Percentiles rank a stretch among this genome's conserved stretches.
Evolutionary conservation across 2,329 filamentous ascomycete species (phyloP).

Genomic region (Botrytis fragariae): DNA sequence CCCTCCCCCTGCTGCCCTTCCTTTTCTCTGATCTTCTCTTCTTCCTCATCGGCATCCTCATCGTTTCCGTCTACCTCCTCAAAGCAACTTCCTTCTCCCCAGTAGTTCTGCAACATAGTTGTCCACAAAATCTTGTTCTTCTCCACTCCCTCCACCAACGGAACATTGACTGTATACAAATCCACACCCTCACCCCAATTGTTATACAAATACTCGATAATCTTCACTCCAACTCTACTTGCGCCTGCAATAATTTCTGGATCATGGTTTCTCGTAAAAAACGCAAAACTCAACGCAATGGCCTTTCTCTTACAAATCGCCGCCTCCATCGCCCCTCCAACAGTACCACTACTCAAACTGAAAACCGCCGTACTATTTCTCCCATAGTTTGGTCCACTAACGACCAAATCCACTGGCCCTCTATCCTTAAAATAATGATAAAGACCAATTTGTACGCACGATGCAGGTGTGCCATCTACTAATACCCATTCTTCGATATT

Average conservation of each 20-base stretch:
- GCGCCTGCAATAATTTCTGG: conserved; percentile 76
- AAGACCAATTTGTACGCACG: conserved; percentile 77
- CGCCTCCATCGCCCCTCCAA: conserved; percentile 75
- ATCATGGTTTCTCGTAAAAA: conserved; percentile 79
- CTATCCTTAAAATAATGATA: conserved; percentile 74
- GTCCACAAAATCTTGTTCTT: conserved; percentile 75
- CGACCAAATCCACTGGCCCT: conserved; percentile 71
- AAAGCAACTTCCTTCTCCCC: conserved; percentile 83
- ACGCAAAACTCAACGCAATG: conserved; percentile 87
- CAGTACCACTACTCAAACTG: conserved; percentile 71
- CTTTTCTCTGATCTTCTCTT: conserved; percentile 64
- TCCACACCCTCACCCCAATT: conserved; percentile 75
- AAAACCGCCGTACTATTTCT: conserved; percentile 80
- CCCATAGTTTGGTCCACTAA: conserved; percentile 80
- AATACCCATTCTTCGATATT: conserved; percentile 75
- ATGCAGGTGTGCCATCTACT: conserved; percentile 77
- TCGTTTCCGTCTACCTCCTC: conserved; percentile 69
- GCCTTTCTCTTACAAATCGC: conserved; percentile 67
- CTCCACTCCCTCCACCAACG: conserved; percentile 74
- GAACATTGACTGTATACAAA: conserved; percentile 90
- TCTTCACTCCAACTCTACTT: conserved; percentile 67
- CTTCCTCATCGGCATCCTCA: conserved; percentile 67
- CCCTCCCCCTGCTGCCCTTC: conserved; percentile 43
- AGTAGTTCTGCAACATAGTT: conserved; percentile 85
- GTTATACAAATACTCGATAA: conserved; percentile 74